phyloP scores from a whole-genome alignment of 2,329 filamentous ascomycete species.

The Xylaria sp. region DNA sequence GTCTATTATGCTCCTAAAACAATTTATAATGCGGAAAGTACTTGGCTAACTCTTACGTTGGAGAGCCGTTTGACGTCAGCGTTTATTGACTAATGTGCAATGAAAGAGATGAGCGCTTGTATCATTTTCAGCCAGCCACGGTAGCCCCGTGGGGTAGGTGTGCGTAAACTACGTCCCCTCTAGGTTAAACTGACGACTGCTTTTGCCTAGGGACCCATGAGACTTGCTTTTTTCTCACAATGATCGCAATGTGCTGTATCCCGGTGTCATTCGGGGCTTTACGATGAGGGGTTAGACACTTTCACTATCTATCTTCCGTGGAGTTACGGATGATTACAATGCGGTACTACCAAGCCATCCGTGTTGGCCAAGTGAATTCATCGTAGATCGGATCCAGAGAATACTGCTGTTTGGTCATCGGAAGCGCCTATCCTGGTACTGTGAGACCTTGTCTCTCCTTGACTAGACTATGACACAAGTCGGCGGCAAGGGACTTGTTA shows the following conservation, averaged over 20 bases:
- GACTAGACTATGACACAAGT: background rate
- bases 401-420: background rate
- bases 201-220: background rate
- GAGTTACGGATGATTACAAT: background rate
- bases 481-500: background rate
- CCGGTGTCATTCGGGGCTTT: background rate
- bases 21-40: background rate
- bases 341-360: background rate
- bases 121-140: constrained; percentile 4
- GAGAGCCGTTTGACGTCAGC: too few species aligned
- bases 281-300: background rate
- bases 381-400: constrained; percentile 5
- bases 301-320: background rate
- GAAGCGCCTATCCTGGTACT: too few species aligned
- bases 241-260: background rate
- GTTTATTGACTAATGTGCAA: too few species aligned
- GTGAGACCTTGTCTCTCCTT: background rate
- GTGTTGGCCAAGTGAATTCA: background rate
- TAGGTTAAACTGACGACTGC: background rate
- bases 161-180: background rate
- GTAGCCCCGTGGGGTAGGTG: background rate
- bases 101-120: background rate
- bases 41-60: background rate
- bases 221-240: background rate
- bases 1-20: background rate